phyloP scores from a whole-genome alignment of 1,139 yeast genomes.

The Candida dubliniensis region DNA sequence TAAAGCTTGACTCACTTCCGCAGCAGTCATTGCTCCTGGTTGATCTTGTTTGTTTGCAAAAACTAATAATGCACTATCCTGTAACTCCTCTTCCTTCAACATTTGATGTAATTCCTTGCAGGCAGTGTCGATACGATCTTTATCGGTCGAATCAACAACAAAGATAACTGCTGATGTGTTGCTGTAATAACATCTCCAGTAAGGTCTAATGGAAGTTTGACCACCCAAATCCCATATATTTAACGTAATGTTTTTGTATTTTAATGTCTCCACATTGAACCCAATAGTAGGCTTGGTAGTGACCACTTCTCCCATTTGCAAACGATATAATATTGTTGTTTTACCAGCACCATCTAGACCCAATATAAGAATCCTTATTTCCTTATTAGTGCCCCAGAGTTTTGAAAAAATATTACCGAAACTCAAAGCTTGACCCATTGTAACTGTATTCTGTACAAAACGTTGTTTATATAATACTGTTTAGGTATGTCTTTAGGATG shows the following conservation, averaged over 20 bases:
- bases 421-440: constrained; percentile 85
- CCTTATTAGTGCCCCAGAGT: constrained; percentile 88
- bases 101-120: constrained; percentile 86
- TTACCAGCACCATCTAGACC: constrained; percentile 99
- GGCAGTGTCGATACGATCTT: constrained; percentile 86
- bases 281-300: constrained; percentile 96
- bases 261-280: constrained; percentile 91
- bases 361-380: constrained; percentile 84
- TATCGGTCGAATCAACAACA: constrained; percentile 96
- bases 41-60: constrained; percentile 98
- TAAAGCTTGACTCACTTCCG: constrained; percentile 88
- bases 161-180: constrained; percentile 95
- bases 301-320: constrained; percentile 92
- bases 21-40: constrained; percentile 91
- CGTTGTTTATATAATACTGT: too few relatives aligned
- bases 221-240: constrained; percentile 95
- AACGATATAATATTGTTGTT: constrained; percentile 87
- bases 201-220: constrained; percentile 93
- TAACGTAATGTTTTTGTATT: constrained; percentile 84
- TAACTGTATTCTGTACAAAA: too few relatives aligned
- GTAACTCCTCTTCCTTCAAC: constrained; percentile 90
- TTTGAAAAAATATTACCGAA: constrained; percentile 70
- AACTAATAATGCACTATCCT: constrained; percentile 86
- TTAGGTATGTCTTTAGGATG: too few relatives aligned
- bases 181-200: constrained; percentile 97